Evolutionary conservation across 148 eudicot species (phyloP).

Genomic region (Cornus kousa): DNA sequence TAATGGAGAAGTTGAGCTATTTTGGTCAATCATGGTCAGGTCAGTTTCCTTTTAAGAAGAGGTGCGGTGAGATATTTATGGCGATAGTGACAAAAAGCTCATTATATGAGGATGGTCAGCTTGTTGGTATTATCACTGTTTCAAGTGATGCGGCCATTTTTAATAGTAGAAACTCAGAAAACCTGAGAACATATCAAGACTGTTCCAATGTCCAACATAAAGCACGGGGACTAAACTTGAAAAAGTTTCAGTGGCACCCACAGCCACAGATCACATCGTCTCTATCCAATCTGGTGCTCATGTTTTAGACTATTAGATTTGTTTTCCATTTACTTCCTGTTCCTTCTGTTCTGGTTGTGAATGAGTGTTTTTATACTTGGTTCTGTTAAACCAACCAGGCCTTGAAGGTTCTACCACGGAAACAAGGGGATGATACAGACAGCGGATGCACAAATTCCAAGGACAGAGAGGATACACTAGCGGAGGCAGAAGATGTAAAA

Average conservation of each 20-base stretch:
- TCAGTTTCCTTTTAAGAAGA: slow-evolving; percentile 74
- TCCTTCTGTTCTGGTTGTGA: slow-evolving; percentile 20
- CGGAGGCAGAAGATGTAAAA: slow-evolving; percentile 25
- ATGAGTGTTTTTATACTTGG: slow-evolving; percentile 7
- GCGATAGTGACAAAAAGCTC: slow-evolving; percentile 74
- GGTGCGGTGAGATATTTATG: slow-evolving; percentile 65
- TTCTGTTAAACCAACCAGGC: slow-evolving; percentile 45
- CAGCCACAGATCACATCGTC: slow-evolving; percentile 70
- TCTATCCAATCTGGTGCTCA: slow-evolving; percentile 78
- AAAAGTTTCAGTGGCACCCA: slow-evolving; percentile 53
- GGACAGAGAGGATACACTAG: slow-evolving; percentile 28
- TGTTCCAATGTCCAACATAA: slow-evolving; percentile 27
- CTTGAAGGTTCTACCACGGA: slow-evolving; percentile 50
- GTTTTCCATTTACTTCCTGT: not conserved
- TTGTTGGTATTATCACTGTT: slow-evolving; percentile 79
- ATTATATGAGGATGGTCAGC: slow-evolving; percentile 71
- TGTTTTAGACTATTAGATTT: slow-evolving; percentile 20
- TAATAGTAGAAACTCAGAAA: slow-evolving; percentile 33
- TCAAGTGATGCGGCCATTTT: slow-evolving; percentile 77
- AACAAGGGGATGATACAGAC: slow-evolving; percentile 22
- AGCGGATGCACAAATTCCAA: slow-evolving; percentile 18
- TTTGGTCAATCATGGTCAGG: slow-evolving; percentile 81
- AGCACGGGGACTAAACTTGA: slow-evolving; percentile 34
- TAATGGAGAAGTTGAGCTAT: slow-evolving; percentile 42
- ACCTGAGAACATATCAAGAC: slow-evolving; percentile 26